Conservation (phyloP, 1,139 yeast genomes). For the Candida sojae region DNA sequence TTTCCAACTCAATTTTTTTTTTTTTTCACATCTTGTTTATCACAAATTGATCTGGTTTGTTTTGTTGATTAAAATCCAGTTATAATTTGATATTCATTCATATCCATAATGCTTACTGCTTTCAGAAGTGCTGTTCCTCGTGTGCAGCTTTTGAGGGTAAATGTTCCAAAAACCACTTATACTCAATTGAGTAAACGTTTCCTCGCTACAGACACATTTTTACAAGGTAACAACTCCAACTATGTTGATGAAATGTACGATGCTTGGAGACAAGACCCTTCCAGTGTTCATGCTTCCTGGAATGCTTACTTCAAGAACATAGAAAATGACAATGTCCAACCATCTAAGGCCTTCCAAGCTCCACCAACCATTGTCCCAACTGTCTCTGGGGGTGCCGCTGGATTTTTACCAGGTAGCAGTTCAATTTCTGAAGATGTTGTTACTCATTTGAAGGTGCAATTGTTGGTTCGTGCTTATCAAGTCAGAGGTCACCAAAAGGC, state of each 20-base stretch:
- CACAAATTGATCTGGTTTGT: constrained; percentile 1
- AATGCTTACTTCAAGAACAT: constrained; percentile 92
- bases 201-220: constrained; percentile 40
- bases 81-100: background rate
- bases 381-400: constrained; percentile 73
- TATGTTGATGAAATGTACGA: constrained; percentile 98
- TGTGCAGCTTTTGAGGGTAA: constrained; percentile 23
- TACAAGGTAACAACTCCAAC: constrained; percentile 83
- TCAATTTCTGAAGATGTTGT: constrained; percentile 64
- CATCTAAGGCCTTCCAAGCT: constrained; percentile 78
- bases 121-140: constrained; percentile 43
- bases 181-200: constrained; percentile 8
- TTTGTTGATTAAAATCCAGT: background rate
- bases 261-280: constrained; percentile 90
- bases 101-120: constrained; percentile 44
- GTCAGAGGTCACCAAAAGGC: constrained; percentile 98
- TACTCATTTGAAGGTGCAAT: constrained; percentile 91
- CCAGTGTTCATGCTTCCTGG: constrained; percentile 94
- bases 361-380: constrained; percentile 86
- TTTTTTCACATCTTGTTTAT: background rate
- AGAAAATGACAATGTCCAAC: constrained; percentile 66
- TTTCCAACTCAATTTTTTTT: background rate
- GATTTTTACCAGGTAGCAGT: constrained; percentile 48
- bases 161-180: constrained; percentile 6
- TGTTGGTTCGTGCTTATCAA: constrained; percentile 96